These are phyloP conservation scores for Triticum dicoccoides DNA, from an alignment of 176 grass and related monocot genomes.

Conservation along the genomic window DNA sequence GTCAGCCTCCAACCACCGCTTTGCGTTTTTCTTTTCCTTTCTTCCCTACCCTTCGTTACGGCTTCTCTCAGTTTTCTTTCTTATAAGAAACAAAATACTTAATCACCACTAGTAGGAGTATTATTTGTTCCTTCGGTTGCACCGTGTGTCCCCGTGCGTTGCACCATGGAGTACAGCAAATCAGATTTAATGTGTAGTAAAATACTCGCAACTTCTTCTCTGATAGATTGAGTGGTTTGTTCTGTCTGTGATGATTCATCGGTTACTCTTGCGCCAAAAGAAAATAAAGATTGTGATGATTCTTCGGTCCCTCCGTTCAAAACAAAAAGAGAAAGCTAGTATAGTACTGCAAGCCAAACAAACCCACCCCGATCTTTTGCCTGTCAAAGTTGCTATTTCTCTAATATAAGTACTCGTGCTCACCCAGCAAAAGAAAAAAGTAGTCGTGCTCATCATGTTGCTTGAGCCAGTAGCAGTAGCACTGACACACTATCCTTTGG, in stretches of 20 bases:
- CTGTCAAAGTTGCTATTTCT: background rate
- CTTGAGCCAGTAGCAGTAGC: background rate
- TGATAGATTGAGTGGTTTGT: background rate
- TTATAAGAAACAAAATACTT: background rate
- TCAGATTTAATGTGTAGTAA: background rate
- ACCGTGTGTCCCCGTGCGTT: background rate
- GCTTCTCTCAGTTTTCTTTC: background rate
- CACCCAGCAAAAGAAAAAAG: too few species aligned
- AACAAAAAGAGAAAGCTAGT: background rate
- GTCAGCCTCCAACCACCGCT: slow-evolving; percentile 7
- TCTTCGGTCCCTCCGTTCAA: background rate
- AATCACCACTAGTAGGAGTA: background rate
- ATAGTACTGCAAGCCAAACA: background rate
- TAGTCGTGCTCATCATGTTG: background rate
- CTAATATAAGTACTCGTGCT: too few species aligned
- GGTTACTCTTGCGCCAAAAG: background rate
- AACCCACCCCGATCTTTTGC: background rate
- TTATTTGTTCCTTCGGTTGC: background rate
- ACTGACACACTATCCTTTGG: background rate
- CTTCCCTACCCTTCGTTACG: background rate
- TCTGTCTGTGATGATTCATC: background rate
- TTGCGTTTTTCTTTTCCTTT: background rate
- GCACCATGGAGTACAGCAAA: background rate
- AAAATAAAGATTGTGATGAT: background rate
- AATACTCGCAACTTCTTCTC: too few species aligned